Conservation (phyloP, 2,329 filamentous ascomycete species). For the Ceratocystis smalleyi region DNA sequence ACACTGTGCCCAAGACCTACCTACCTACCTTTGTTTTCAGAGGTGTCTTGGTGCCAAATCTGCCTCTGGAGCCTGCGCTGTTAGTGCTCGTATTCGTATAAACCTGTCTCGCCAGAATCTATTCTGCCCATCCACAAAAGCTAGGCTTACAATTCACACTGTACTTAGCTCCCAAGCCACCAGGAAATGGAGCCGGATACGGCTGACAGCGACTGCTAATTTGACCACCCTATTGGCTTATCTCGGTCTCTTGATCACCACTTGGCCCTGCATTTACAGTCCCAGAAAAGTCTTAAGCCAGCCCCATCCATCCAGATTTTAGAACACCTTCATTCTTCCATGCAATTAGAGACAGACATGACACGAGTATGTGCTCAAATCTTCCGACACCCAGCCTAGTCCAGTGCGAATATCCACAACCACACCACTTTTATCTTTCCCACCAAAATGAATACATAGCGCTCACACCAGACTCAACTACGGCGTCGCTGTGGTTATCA, state of each 20-base stretch:
- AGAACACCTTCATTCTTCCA: background rate
- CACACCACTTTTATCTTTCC: background rate
- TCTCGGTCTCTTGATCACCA: background rate
- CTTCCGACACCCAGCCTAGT: background rate
- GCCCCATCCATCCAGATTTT: background rate
- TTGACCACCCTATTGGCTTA: background rate
- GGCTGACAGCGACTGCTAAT: conserved; percentile 13
- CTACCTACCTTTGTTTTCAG: too few relatives aligned
- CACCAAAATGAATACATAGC: background rate
- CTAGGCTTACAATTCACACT: background rate
- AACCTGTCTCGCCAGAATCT: conserved; percentile 4
- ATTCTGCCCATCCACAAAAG: background rate
- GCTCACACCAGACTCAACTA: background rate
- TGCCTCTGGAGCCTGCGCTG: background rate
- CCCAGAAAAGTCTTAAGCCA: background rate
- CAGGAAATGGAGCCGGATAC: conserved; percentile 15
- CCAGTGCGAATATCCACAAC: background rate
- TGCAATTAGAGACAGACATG: background rate
- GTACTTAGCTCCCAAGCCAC: conserved; percentile 3
- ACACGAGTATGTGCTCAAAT: conserved; percentile 1
- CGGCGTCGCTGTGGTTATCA: background rate
- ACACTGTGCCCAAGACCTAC: background rate
- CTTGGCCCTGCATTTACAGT: background rate
- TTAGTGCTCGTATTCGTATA: conserved; percentile 17
- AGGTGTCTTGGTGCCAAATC: background rate